Evolutionary conservation across 148 eudicot species (phyloP).

Genomic region (Talinum fruticosum): DNA sequence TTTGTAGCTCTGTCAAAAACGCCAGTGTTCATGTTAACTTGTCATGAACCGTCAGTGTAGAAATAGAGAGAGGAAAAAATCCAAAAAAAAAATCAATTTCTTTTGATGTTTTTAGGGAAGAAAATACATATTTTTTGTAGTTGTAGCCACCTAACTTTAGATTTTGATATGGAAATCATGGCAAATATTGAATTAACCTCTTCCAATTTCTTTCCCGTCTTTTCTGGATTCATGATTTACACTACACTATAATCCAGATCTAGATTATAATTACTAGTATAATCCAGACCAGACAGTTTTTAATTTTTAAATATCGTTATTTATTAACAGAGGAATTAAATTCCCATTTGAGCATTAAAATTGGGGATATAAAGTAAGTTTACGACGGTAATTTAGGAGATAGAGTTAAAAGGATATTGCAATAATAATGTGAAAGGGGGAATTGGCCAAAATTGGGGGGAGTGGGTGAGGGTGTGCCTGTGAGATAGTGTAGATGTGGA

Average conservation of each 20-base stretch:
- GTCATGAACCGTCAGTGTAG: constrained; percentile 23
- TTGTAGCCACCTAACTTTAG: constrained; percentile 8
- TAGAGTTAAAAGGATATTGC: no score
- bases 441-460: neutral
- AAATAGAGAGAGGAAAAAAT: neutral
- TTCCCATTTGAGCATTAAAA: no score
- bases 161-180: neutral
- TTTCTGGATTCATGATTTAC: neutral
- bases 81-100: neutral
- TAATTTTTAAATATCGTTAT: no score
- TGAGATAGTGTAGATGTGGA: neutral
- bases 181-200: neutral
- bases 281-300: no score
- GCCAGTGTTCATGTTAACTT: constrained; percentile 72
- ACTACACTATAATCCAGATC: no score
- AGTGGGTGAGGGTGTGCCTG: neutral
- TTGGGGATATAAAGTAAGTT: no score
- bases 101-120: neutral
- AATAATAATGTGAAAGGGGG: neutral
- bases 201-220: neutral
- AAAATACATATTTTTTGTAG: neutral
- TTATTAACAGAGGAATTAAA: no score
- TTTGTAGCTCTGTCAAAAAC: constrained; percentile 55
- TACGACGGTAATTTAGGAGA: no score
- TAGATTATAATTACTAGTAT: no score